Evolutionary conservation across 768 basidiomycete genomes (phyloP).

Genomic region (Crassisporium funariophilum): DNA sequence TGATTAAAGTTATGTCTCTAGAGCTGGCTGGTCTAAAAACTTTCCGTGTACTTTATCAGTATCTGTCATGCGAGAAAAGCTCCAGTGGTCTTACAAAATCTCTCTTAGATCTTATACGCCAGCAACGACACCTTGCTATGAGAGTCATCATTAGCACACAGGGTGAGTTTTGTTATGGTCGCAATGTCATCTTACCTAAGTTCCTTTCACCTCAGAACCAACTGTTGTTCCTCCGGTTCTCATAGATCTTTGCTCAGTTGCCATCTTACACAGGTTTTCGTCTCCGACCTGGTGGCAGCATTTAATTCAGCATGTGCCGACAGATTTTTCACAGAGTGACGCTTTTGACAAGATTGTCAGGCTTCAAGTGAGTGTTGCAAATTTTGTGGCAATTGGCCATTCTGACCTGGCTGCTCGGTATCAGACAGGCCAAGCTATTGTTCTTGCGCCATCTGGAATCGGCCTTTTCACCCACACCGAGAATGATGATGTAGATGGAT

Average conservation of each 20-base stretch:
- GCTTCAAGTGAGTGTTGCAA: conserved; percentile 49
- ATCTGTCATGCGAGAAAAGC: conserved; percentile 50
- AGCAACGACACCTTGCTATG: conserved; percentile 74
- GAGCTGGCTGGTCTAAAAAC: background rate
- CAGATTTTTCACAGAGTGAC: conserved; percentile 57
- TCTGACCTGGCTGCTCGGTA: background rate
- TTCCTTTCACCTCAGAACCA: conserved; percentile 49
- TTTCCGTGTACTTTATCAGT: no score
- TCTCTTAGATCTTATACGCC: conserved; percentile 59
- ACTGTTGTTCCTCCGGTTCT: conserved; percentile 71
- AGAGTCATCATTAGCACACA: conserved; percentile 76
- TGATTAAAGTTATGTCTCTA: background rate
- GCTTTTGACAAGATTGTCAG: conserved; percentile 69
- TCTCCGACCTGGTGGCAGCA: conserved; percentile 80
- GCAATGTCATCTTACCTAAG: background rate
- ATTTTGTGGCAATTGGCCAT: background rate
- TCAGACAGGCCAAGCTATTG: conserved; percentile 72
- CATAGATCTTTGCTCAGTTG: conserved; percentile 64
- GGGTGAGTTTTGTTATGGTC: conserved; percentile 38
- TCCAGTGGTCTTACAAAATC: conserved; percentile 59
- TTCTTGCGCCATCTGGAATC: conserved; percentile 67
- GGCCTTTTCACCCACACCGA: conserved; percentile 34
- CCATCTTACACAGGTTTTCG: conserved; percentile 74
- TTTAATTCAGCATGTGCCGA: conserved; percentile 65
- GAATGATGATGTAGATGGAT: conserved; percentile 1